Percentiles rank a stretch among this genome's conserved stretches.
Conservation (phyloP, 192 early-diverging fungal genomes). For the Irineochytrium annulatum region DNA sequence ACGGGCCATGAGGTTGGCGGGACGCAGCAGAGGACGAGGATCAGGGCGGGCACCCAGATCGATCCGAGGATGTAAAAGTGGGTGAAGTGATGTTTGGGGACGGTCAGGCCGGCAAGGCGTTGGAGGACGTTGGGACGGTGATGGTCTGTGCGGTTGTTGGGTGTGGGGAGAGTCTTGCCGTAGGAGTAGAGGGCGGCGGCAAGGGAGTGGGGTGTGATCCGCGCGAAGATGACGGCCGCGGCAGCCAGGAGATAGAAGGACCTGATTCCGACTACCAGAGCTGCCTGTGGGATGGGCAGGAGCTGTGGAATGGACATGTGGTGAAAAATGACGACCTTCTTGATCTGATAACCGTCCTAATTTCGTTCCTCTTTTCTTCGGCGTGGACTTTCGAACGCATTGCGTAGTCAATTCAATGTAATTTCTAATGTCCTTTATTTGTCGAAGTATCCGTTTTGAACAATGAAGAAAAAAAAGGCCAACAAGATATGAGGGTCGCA, state of each 20-base stretch:
- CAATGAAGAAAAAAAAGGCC: no score
- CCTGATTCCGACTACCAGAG: neutral
- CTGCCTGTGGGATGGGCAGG: neutral
- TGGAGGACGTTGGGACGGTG: neutral
- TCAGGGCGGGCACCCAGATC: constrained; percentile 8
- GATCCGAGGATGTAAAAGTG: constrained; percentile 36
- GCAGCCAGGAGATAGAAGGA: neutral
- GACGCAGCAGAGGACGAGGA: constrained; percentile 3
- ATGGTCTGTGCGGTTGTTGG: neutral
- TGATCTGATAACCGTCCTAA: no score
- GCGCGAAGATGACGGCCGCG: neutral
- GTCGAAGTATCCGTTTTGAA: no score
- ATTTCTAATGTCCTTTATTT: no score
- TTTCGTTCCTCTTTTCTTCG: no score
- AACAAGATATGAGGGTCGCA: no score
- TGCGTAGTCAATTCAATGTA: no score
- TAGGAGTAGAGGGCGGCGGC: neutral
- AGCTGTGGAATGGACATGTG: no score
- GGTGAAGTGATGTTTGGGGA: constrained; percentile 27
- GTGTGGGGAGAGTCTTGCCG: neutral
- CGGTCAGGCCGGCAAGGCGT: constrained; percentile 8
- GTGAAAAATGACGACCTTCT: no score
- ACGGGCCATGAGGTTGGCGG: neutral
- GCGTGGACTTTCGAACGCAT: no score
- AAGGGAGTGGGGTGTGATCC: neutral